Evolutionary conservation across 148 eudicot species (phyloP).

Genomic region (Camellia granthamiana): DNA sequence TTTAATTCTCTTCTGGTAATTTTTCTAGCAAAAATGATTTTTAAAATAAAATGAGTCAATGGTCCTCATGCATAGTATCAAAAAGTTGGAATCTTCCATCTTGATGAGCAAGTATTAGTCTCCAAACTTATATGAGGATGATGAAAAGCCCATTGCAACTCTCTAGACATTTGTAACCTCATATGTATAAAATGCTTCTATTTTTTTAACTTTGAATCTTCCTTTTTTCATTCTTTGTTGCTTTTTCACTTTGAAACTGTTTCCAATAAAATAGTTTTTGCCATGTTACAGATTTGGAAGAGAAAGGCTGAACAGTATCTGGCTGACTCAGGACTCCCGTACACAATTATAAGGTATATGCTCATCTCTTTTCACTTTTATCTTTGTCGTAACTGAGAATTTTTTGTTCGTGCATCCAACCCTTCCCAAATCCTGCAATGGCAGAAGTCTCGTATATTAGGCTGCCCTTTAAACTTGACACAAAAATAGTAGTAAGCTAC

Average conservation of each 20-base stretch:
- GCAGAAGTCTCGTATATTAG: too few species aligned
- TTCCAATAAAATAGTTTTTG: background rate
- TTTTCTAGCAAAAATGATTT: background rate
- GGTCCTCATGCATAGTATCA: background rate
- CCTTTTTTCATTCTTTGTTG: background rate
- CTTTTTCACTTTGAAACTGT: background rate
- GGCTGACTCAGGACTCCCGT: conserved; percentile 90
- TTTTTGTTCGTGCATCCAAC: background rate
- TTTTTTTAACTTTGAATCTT: background rate
- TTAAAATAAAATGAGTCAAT: background rate
- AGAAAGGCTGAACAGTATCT: conserved; percentile 95
- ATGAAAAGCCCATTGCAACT: background rate
- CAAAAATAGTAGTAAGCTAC: background rate
- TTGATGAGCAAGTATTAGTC: background rate
- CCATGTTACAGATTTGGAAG: conserved; percentile 72
- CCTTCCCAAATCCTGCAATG: background rate
- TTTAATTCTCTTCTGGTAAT: background rate
- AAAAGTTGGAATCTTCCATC: background rate
- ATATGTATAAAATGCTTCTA: background rate
- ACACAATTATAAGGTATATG: conserved; percentile 92
- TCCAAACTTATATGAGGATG: background rate
- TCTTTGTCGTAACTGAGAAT: background rate
- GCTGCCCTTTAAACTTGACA: too few species aligned
- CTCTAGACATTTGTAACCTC: too few species aligned
- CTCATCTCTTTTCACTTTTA: conserved; percentile 3